These are phyloP conservation scores for Phialophora tarda DNA, from an alignment of 2,329 filamentous ascomycete genomes.

Conservation along the genomic window DNA sequence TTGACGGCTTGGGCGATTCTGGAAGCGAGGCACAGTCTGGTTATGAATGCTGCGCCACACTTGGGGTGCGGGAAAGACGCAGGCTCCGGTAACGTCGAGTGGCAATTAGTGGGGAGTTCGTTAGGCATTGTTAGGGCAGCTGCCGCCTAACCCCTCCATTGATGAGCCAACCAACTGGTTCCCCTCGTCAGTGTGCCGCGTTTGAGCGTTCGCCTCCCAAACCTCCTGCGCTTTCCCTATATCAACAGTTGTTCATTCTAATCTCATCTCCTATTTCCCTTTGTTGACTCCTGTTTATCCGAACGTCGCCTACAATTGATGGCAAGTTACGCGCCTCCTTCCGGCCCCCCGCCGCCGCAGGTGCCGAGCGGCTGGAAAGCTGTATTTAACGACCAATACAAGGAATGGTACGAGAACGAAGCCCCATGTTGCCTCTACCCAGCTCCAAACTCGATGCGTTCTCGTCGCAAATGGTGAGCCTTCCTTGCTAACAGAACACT, in stretches of 20 bases:
- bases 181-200: conserved; percentile 5
- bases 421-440: background rate
- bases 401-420: conserved; percentile 68
- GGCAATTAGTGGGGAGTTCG: too few species aligned
- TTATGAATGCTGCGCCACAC: background rate
- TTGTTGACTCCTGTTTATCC: background rate
- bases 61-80: background rate
- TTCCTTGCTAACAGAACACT: conserved; percentile 1
- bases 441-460: background rate
- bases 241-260: background rate
- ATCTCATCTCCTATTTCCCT: background rate
- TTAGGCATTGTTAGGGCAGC: background rate
- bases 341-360: conserved; percentile 62
- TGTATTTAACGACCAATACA: conserved; percentile 77
- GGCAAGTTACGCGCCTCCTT: conserved; percentile 48
- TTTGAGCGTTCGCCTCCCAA: background rate
- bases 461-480: background rate
- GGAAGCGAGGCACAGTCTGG: background rate
- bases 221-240: conserved; percentile 2
- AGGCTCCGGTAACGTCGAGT: background rate
- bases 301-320: conserved; percentile 20
- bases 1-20: background rate
- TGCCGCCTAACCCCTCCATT: conserved; percentile 6
- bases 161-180: background rate
- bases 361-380: conserved; percentile 79